Conservation (phyloP, 2,329 filamentous ascomycete genomes). For the Neofusicoccum kwambonambiense region DNA sequence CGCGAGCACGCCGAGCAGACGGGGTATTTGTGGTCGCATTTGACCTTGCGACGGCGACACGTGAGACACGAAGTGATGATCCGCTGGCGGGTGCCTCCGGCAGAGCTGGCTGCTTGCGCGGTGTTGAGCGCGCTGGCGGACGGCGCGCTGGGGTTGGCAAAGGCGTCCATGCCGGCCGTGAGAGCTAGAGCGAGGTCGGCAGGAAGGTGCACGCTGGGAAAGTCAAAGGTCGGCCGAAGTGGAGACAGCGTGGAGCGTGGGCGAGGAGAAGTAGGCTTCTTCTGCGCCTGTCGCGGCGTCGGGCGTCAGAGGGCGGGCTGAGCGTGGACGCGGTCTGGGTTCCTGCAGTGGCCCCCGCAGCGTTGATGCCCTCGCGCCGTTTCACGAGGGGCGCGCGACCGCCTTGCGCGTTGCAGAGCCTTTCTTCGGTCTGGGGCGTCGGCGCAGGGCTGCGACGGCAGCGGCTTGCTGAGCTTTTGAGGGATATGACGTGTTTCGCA, state of each 20-base stretch:
- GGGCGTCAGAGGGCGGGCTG: conserved; percentile 1
- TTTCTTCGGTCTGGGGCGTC: neutral
- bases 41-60: conserved; percentile 38
- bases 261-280: neutral
- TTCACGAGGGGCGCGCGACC: neutral
- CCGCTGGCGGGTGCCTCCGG: conserved; percentile 28
- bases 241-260: neutral
- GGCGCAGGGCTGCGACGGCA: conserved; percentile 4
- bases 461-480: neutral
- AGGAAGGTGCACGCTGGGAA: neutral
- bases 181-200: neutral
- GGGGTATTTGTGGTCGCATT: conserved; percentile 40
- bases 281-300: neutral
- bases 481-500: neutral
- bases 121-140: neutral
- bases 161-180: conserved; percentile 3
- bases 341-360: conserved; percentile 13
- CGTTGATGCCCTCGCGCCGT: conserved; percentile 6
- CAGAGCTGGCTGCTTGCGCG: neutral
- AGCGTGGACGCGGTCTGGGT: neutral
- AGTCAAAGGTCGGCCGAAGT: conserved; percentile 4
- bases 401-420: neutral
- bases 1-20: conserved; percentile 38
- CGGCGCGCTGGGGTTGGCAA: conserved; percentile 4
- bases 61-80: conserved; percentile 40